Evolutionary conservation across 106 monocot species (phyloP).

Genomic region (Allium cepa): DNA sequence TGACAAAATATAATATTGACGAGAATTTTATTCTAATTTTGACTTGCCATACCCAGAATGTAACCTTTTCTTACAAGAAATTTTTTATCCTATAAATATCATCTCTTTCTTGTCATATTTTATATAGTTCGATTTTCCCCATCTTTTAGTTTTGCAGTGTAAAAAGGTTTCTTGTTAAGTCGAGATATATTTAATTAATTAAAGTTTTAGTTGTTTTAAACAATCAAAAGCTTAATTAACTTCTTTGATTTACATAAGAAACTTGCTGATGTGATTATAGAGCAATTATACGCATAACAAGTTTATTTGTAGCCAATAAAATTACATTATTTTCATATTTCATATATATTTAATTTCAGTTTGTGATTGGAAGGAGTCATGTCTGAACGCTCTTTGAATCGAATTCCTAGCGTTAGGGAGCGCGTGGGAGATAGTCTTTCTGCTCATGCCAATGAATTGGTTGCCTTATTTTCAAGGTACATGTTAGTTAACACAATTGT

Average conservation of each 20-base stretch:
- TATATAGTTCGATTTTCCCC: background rate
- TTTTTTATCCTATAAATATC: background rate
- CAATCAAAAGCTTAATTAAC: background rate
- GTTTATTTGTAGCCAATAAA: too few species aligned
- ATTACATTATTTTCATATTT: background rate
- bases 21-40: background rate
- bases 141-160: background rate
- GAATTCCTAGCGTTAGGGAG: constrained; percentile 33
- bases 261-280: background rate
- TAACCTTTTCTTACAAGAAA: background rate
- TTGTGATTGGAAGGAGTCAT: constrained; percentile 6
- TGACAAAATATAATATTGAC: background rate
- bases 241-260: background rate
- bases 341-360: background rate
- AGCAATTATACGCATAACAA: too few species aligned
- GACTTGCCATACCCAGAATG: background rate
- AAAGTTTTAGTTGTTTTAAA: background rate
- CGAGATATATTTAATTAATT: background rate
- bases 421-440: constrained; percentile 36
- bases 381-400: constrained; percentile 26
- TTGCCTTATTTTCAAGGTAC: constrained; percentile 46
- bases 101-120: background rate
- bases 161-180: background rate
- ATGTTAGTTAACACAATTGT: constrained; percentile 11
- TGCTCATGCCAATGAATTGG: constrained; percentile 32